A percentile compares a stretch with the other conserved stretches of the same genome.
phyloP scores from a whole-genome alignment of 202 grass and related monocot species.

The Musa balbisiana region DNA sequence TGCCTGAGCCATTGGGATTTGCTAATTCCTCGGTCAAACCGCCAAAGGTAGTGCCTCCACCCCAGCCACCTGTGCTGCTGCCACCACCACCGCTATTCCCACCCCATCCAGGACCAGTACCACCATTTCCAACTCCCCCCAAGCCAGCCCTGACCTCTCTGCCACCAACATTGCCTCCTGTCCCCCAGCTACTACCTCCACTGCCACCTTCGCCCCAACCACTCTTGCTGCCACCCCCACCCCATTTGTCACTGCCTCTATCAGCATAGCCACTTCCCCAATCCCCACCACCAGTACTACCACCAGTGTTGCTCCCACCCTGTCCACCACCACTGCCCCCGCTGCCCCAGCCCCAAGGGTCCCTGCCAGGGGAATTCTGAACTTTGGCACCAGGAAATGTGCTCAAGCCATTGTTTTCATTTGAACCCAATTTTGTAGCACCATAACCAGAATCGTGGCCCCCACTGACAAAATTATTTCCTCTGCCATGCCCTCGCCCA shows the following conservation, averaged over 20 bases:
- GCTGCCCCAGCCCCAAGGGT: constrained; percentile 10
- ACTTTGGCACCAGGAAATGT: constrained; percentile 34
- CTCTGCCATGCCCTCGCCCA: constrained; percentile 33
- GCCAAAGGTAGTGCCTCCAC: constrained; percentile 1
- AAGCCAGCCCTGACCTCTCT: constrained; percentile 21
- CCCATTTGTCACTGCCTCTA: constrained; percentile 23
- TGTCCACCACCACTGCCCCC: constrained; percentile 5
- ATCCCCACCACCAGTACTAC: not conserved
- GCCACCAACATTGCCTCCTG: constrained; percentile 14
- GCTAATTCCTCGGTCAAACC: not conserved
- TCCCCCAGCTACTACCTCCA: not conserved
- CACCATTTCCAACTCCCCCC: constrained; percentile 4
- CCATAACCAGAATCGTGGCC: constrained; percentile 26
- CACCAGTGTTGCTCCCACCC: constrained; percentile 4
- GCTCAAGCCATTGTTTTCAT: constrained; percentile 26
- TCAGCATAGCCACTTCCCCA: constrained; percentile 34
- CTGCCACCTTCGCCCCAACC: constrained; percentile 7
- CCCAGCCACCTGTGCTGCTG: not conserved
- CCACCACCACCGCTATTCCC: constrained; percentile 17
- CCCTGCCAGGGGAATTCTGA: constrained; percentile 21
- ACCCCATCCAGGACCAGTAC: not conserved
- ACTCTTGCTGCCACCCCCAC: constrained; percentile 19
- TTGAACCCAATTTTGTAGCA: constrained; percentile 29
- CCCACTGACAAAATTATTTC: constrained; percentile 42
- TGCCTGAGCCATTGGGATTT: not conserved